Evolutionary conservation across 2,329 filamentous ascomycete genomes (phyloP).

Genomic region (Didymella exigua): DNA sequence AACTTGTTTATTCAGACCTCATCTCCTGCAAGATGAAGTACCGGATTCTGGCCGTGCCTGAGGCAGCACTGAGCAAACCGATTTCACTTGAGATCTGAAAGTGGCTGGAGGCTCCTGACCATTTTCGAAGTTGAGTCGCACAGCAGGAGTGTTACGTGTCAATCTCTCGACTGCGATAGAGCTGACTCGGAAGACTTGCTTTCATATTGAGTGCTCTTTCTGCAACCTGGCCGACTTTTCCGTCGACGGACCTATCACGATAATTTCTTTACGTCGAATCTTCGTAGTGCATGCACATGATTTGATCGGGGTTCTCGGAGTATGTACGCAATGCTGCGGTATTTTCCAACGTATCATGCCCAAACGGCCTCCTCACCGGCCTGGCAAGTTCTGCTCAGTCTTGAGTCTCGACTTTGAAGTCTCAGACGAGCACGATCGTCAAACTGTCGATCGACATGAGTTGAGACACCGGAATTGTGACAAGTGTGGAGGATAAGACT

Average conservation of each 20-base stretch:
- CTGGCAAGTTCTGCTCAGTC: neutral
- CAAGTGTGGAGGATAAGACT: conserved; percentile 22
- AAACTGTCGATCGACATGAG: neutral
- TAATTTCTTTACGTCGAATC: neutral
- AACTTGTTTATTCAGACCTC: conserved; percentile 26
- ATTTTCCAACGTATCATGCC: neutral
- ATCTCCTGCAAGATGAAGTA: conserved; percentile 30
- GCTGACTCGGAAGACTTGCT: conserved; percentile 6
- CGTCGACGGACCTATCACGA: neutral
- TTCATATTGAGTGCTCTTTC: neutral
- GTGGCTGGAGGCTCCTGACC: conserved; percentile 14
- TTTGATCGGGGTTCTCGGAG: neutral
- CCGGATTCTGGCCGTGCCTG: conserved; percentile 23
- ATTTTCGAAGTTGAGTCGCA: conserved; percentile 16
- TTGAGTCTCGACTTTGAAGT: neutral
- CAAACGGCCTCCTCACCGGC: neutral
- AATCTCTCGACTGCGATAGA: conserved; percentile 4
- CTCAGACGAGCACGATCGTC: neutral
- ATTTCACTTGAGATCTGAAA: conserved; percentile 4
- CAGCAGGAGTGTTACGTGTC: conserved; percentile 11
- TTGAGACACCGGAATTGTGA: neutral
- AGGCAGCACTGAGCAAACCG: conserved; percentile 15
- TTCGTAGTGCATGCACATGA: conserved; percentile 1
- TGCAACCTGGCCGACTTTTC: neutral
- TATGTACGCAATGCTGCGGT: neutral